Percentiles rank a stretch among this genome's conserved stretches.
Evolutionary conservation across 1,139 yeast genomes (phyloP).

Genomic region (Candida labiduridarum): DNA sequence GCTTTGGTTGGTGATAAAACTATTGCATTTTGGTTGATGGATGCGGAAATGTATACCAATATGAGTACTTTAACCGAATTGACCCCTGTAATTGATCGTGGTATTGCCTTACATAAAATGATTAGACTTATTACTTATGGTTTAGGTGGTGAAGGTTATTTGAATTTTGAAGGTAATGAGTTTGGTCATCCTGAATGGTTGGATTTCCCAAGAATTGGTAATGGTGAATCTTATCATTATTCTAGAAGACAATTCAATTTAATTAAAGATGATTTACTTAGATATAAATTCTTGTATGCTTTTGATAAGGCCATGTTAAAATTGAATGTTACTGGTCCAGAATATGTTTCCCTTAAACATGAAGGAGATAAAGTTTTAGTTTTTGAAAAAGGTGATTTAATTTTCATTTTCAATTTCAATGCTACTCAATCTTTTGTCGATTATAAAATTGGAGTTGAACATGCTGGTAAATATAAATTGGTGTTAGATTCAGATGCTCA

Average conservation of each 20-base stretch:
- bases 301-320: conserved; percentile 87
- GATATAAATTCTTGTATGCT: conserved; percentile 74
- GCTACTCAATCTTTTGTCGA: conserved; percentile 82
- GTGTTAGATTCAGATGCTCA: conserved; percentile 74
- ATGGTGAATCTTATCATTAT: conserved; percentile 85
- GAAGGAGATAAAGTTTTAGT: conserved; percentile 87
- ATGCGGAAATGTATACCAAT: conserved; percentile 95
- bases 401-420: conserved; percentile 88
- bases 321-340: conserved; percentile 83
- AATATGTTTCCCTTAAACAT: conserved; percentile 85
- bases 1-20: conserved; percentile 98
- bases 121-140: conserved; percentile 84
- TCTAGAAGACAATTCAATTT: conserved; percentile 94
- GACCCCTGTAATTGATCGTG: conserved; percentile 83
- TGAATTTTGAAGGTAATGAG: conserved; percentile 96
- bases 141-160: conserved; percentile 93
- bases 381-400: conserved; percentile 82
- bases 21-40: conserved; percentile 97
- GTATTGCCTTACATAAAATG: conserved; percentile 86
- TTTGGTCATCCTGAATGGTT: conserved; percentile 99
- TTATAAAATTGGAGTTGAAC: conserved; percentile 86
- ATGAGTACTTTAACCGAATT: conserved; percentile 79
- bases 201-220: conserved; percentile 92
- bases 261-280: conserved; percentile 73
- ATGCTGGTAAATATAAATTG: conserved; percentile 73